A percentile compares a stretch with the other conserved stretches of the same genome.
Evolutionary conservation across 495 filamentous ascomycete species (phyloP).

Genomic region (Pseudoneurospora amorphoporcata): DNA sequence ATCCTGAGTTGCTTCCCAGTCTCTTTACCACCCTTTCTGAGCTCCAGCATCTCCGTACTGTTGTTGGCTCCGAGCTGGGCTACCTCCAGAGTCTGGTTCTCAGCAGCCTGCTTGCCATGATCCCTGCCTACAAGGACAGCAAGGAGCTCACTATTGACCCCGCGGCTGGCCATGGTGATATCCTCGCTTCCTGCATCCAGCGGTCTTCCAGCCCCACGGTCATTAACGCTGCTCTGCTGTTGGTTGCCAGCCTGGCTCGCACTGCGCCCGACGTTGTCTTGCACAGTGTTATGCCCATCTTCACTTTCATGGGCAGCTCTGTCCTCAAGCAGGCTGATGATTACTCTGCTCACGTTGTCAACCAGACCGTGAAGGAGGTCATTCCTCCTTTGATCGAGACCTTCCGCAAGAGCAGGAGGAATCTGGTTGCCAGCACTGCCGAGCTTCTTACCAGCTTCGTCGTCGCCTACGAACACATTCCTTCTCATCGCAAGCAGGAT

Average conservation of each 20-base stretch:
- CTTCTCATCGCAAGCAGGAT: slow-evolving; percentile 65
- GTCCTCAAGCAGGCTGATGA: slow-evolving; percentile 86
- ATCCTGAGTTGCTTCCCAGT: slow-evolving; percentile 61
- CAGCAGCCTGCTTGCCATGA: slow-evolving; percentile 64
- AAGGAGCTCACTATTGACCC: slow-evolving; percentile 56
- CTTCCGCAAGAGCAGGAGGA: slow-evolving; percentile 64
- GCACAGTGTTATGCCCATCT: slow-evolving; percentile 97
- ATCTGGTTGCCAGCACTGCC: slow-evolving; percentile 65
- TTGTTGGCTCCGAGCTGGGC: slow-evolving; percentile 63
- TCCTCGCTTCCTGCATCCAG: slow-evolving; percentile 85
- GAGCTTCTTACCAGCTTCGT: slow-evolving; percentile 87
- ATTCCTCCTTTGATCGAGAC: slow-evolving; percentile 85
- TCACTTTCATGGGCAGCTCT: slow-evolving; percentile 91
- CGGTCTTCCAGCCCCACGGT: slow-evolving; percentile 80
- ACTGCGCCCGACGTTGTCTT: slow-evolving; percentile 81
- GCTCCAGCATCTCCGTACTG: slow-evolving; percentile 64
- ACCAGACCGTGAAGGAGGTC: slow-evolving; percentile 77
- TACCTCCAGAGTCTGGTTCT: slow-evolving; percentile 78
- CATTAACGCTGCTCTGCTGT: slow-evolving; percentile 81
- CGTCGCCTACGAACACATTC: slow-evolving; percentile 90
- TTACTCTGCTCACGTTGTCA: slow-evolving; percentile 88
- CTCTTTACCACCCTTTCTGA: slow-evolving; percentile 78
- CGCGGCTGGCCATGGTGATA: slow-evolving; percentile 66
- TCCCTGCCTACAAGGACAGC: slow-evolving; percentile 57
- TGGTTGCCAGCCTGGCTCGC: slow-evolving; percentile 72